phyloP scores from a whole-genome alignment of 768 basidiomycete species.

The Kwoniella dendrophila region DNA sequence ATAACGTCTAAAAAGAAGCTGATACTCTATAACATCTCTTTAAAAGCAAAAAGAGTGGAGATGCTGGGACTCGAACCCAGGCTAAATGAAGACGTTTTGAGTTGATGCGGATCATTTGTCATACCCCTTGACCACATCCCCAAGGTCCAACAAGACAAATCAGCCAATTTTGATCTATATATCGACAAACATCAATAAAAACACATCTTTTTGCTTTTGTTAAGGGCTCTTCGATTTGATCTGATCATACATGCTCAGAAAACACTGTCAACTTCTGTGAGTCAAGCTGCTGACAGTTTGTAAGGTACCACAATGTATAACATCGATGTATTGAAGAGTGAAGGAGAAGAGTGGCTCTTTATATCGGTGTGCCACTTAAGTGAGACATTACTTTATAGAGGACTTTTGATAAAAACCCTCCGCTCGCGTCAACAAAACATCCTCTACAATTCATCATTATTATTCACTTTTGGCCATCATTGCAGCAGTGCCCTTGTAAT shows the following conservation, averaged over 20 bases:
- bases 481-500: background rate
- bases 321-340: no score
- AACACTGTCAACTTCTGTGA: no score
- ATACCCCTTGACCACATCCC: conserved; percentile 31
- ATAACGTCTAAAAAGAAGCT: background rate
- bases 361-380: background rate
- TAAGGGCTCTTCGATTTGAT: background rate
- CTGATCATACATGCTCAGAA: background rate
- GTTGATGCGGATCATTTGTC: conserved; percentile 25
- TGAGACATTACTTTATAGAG: background rate
- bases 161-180: no score
- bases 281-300: no score
- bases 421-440: conserved; percentile 16
- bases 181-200: background rate
- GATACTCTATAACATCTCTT: background rate
- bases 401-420: conserved; percentile 9
- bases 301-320: no score
- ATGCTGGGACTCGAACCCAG: conserved; percentile 28
- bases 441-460: no score
- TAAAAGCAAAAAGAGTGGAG: conserved; percentile 19
- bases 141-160: background rate
- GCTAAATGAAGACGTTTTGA: conserved; percentile 21
- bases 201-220: background rate
- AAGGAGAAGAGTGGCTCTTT: no score
- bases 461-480: background rate